phyloP scores from a whole-genome alignment of 441 rosid species.

The Dalechampia spathulata region DNA sequence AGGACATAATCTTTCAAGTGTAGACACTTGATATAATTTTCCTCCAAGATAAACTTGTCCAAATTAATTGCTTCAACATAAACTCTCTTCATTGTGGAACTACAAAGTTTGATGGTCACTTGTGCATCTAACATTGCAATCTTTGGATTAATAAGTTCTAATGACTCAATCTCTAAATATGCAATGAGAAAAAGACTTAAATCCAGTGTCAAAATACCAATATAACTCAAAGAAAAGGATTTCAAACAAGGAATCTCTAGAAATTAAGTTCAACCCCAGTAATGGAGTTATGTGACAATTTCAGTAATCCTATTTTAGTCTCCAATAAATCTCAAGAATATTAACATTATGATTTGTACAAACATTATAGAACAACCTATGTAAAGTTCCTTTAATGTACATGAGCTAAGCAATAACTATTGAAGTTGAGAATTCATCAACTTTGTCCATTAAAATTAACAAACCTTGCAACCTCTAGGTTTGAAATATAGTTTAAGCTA shows the following conservation, averaged over 20 bases:
- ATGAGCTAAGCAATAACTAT: slow-evolving; percentile 76
- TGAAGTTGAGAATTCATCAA: slow-evolving; percentile 56
- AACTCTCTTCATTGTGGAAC: slow-evolving; percentile 48
- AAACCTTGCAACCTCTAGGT: slow-evolving; percentile 62
- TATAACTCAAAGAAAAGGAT: slow-evolving; percentile 54
- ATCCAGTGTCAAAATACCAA: slow-evolving; percentile 63
- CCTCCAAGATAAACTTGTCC: slow-evolving; percentile 72
- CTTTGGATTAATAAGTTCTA: slow-evolving; percentile 54
- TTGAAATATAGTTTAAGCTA: slow-evolving; percentile 74
- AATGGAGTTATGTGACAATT: slow-evolving; percentile 47
- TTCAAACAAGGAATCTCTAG: slow-evolving; percentile 70
- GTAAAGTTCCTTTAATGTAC: slow-evolving; percentile 65
- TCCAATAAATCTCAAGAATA: slow-evolving; percentile 64
- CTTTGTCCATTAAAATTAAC: slow-evolving; percentile 55
- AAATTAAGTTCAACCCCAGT: slow-evolving; percentile 59
- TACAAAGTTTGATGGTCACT: slow-evolving; percentile 55
- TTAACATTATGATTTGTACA: slow-evolving; percentile 52
- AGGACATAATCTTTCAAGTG: slow-evolving; percentile 67
- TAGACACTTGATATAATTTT: slow-evolving; percentile 53
- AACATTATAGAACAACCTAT: slow-evolving; percentile 47
- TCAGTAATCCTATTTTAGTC: slow-evolving; percentile 59
- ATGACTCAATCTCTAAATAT: slow-evolving; percentile 45
- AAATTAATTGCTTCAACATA: slow-evolving; percentile 56
- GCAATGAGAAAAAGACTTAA: slow-evolving; percentile 57
- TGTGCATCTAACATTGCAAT: slow-evolving; percentile 67